Conservation (phyloP, 1,139 yeast genomes). For the Yamadazyma sp. region DNA sequence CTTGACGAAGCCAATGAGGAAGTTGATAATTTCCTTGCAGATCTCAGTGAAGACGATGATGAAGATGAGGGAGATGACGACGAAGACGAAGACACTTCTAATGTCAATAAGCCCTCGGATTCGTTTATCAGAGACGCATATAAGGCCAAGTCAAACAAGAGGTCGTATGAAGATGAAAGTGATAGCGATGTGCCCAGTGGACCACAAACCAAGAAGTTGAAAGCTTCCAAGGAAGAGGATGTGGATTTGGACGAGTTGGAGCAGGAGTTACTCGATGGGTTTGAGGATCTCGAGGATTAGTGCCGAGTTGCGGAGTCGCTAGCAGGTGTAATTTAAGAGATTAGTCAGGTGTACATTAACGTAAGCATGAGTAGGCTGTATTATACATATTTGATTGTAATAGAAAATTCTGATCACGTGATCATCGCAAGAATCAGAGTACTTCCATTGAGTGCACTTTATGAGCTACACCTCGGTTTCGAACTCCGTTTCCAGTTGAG, state of each 20-base stretch:
- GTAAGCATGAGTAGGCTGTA: too few relatives aligned
- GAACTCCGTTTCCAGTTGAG: too few relatives aligned
- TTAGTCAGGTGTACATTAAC: too few relatives aligned
- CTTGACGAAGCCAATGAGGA: slow-evolving; percentile 60
- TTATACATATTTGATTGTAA: too few relatives aligned
- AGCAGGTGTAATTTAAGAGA: neutral
- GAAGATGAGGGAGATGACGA: slow-evolving; percentile 33
- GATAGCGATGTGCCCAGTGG: slow-evolving; percentile 5
- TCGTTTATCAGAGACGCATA: slow-evolving; percentile 37
- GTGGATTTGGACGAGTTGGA: slow-evolving; percentile 44
- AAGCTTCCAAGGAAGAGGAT: slow-evolving; percentile 15
- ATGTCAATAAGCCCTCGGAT: slow-evolving; percentile 25
- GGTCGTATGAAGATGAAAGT: slow-evolving; percentile 20
- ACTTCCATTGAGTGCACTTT: too few relatives aligned
- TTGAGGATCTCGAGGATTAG: slow-evolving; percentile 37
- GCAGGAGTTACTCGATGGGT: slow-evolving; percentile 46
- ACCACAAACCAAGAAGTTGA: slow-evolving; percentile 1
- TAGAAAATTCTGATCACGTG: too few relatives aligned
- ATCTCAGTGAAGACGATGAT: slow-evolving; percentile 50
- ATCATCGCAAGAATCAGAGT: too few relatives aligned
- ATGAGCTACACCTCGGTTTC: too few relatives aligned
- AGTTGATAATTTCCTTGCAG: slow-evolving; percentile 60
- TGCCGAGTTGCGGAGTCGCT: neutral
- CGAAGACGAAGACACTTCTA: slow-evolving; percentile 22
- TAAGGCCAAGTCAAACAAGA: slow-evolving; percentile 22